A percentile compares a stretch with the other conserved stretches of the same genome.
Conservation (phyloP, 306 rosid species). For the Glycine latifolia region DNA sequence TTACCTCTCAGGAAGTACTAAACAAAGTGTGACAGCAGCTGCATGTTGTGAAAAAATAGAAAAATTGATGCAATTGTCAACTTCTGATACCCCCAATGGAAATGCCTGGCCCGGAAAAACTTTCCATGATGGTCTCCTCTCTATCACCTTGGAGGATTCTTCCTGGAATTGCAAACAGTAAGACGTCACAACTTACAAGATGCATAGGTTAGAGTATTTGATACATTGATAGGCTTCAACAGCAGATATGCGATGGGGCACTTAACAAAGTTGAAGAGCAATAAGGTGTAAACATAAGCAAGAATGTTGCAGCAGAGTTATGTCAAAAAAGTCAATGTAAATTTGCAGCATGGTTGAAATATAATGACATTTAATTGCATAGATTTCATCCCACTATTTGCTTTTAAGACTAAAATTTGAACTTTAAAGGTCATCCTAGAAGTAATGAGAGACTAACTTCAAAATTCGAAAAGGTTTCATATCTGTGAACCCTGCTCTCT, state of each 20-base stretch:
- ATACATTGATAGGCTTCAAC: slow-evolving; percentile 31
- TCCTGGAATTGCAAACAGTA: slow-evolving; percentile 62
- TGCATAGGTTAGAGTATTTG: slow-evolving; percentile 29
- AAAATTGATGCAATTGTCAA: slow-evolving; percentile 81
- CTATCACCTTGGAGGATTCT: slow-evolving; percentile 58
- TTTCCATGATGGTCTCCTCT: slow-evolving; percentile 55
- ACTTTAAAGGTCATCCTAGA: background rate
- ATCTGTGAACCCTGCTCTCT: background rate
- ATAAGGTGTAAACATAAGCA: slow-evolving; percentile 32
- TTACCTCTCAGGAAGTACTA: slow-evolving; percentile 71
- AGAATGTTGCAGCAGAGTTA: slow-evolving; percentile 1
- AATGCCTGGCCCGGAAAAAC: slow-evolving; percentile 78
- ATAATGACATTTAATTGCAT: slow-evolving; percentile 1
- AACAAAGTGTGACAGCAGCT: slow-evolving; percentile 81
- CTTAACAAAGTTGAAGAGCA: slow-evolving; percentile 9
- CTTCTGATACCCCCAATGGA: slow-evolving; percentile 91
- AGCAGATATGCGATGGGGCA: slow-evolving; percentile 30
- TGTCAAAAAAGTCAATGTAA: background rate
- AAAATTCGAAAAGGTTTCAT: background rate
- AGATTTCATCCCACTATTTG: slow-evolving; percentile 1
- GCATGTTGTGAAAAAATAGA: slow-evolving; percentile 92
- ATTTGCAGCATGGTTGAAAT: slow-evolving; percentile 20
- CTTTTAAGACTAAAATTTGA: background rate
- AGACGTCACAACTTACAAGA: slow-evolving; percentile 1
- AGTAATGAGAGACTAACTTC: slow-evolving; percentile 15